Percentiles rank a stretch among this genome's conserved stretches.
phyloP scores from a whole-genome alignment of 2,329 filamentous ascomycete genomes.

The Alternaria arborescens region DNA sequence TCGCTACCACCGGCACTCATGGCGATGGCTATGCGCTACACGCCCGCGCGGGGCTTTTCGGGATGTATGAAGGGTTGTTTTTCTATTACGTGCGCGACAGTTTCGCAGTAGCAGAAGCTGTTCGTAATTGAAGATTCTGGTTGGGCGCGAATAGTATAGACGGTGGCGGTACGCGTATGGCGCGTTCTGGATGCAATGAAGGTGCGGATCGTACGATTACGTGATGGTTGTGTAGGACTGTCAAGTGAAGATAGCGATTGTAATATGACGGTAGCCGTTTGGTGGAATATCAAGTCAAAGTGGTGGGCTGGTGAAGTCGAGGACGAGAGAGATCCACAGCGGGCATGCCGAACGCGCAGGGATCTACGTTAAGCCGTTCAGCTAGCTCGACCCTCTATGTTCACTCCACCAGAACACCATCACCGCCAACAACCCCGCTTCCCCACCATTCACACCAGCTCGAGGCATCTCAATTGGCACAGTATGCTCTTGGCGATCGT shows the following conservation, averaged over 20 bases:
- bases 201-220: background rate
- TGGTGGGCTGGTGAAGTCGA: conserved; percentile 17
- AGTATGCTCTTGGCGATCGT: conserved; percentile 18
- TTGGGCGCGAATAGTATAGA: conserved; percentile 15
- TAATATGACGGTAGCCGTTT: background rate
- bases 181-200: background rate
- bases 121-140: conserved; percentile 4
- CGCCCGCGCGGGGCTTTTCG: conserved; percentile 22
- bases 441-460: conserved; percentile 19
- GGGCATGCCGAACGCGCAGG: conserved; percentile 22
- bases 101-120: conserved; percentile 1
- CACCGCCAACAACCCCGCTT: conserved; percentile 34
- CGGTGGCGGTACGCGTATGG: conserved; percentile 16
- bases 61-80: background rate
- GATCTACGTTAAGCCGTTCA: conserved; percentile 15
- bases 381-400: conserved; percentile 13
- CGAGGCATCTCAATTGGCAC: conserved; percentile 45
- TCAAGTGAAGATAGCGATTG: conserved; percentile 6
- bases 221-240: background rate
- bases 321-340: conserved; percentile 10
- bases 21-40: conserved; percentile 23
- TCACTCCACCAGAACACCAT: conserved; percentile 37
- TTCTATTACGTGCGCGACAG: conserved; percentile 2
- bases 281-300: background rate
- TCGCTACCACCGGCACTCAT: conserved; percentile 76